Conservation (phyloP, 768 basidiomycete genomes). For the Suillus sp. region DNA sequence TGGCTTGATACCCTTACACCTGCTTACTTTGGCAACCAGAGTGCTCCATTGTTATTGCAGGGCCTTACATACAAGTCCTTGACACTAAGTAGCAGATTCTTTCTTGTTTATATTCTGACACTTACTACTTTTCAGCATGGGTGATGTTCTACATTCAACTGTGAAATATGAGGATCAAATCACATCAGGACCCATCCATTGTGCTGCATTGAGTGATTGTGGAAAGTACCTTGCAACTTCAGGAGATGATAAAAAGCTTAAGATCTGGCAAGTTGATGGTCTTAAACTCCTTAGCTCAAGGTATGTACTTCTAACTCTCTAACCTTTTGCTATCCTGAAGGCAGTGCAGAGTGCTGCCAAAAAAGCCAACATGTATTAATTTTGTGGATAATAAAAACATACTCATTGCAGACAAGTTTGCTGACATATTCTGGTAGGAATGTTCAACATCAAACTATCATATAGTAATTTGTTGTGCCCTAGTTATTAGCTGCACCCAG, state of each 20-base stretch:
- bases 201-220: conserved; percentile 50
- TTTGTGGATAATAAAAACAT: conserved; percentile 70
- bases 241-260: conserved; percentile 82
- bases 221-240: conserved; percentile 57
- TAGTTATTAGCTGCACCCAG: conserved; percentile 63
- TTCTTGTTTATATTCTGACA: conserved; percentile 7
- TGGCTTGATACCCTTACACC: conserved; percentile 52
- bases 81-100: conserved; percentile 48
- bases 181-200: conserved; percentile 58
- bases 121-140: conserved; percentile 45
- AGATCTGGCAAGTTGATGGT: conserved; percentile 66
- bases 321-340: conserved; percentile 4
- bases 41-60: conserved; percentile 50
- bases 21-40: conserved; percentile 42
- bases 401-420: conserved; percentile 91
- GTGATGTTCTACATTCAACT: conserved; percentile 51
- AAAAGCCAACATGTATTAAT: conserved; percentile 71
- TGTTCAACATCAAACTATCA: background rate
- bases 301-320: conserved; percentile 38
- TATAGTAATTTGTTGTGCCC: conserved; percentile 9
- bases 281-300: conserved; percentile 62
- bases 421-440: conserved; percentile 82
- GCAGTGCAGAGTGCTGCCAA: conserved; percentile 69
- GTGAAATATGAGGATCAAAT: conserved; percentile 34
- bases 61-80: conserved; percentile 64